Percentiles rank a stretch among this genome's conserved stretches.
phyloP scores from a whole-genome alignment of 2,329 filamentous ascomycete species.

The Penicillium sp. region DNA sequence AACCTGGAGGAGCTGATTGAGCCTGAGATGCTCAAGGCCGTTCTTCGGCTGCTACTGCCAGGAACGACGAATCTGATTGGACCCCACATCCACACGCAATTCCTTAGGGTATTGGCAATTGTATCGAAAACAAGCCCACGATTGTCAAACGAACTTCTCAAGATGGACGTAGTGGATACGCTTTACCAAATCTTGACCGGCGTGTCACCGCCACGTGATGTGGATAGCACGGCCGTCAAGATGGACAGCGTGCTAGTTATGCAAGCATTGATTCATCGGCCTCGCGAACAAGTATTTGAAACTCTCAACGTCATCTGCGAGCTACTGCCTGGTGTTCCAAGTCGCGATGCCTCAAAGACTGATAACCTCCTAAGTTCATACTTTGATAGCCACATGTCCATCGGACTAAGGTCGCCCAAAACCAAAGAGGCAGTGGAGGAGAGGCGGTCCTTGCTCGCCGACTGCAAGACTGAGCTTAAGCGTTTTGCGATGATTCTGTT shows the following conservation, averaged over 20 bases:
- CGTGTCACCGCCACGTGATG: conserved; percentile 80
- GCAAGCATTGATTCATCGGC: conserved; percentile 95
- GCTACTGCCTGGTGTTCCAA: conserved; percentile 72
- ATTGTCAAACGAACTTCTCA: conserved; percentile 85
- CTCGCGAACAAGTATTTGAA: conserved; percentile 93
- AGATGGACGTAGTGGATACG: conserved; percentile 95
- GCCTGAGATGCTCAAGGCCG: conserved; percentile 76
- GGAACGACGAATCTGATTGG: conserved; percentile 95
- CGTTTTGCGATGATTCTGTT: conserved; percentile 91
- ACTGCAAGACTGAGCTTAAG: conserved; percentile 82
- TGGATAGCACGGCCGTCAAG: conserved; percentile 55
- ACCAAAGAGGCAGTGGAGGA: conserved; percentile 65
- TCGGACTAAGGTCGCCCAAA: conserved; percentile 32
- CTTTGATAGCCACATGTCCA: conserved; percentile 46
- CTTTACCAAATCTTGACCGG: conserved; percentile 96
- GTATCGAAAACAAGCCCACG: conserved; percentile 84
- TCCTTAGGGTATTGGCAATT: conserved; percentile 85
- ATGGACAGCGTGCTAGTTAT: conserved; percentile 97
- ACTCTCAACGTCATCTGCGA: conserved; percentile 98
- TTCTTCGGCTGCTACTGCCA: conserved; percentile 82
- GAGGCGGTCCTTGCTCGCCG: conserved; percentile 73
- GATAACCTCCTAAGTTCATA: conserved; percentile 47
- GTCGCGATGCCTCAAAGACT: conserved; percentile 50
- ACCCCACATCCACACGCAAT: conserved; percentile 92
- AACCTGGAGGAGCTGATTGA: conserved; percentile 93